These are phyloP conservation scores for Chaetomiaceae sp. DNA, from an alignment of 2,329 filamentous ascomycete genomes.

Conservation along the genomic window DNA sequence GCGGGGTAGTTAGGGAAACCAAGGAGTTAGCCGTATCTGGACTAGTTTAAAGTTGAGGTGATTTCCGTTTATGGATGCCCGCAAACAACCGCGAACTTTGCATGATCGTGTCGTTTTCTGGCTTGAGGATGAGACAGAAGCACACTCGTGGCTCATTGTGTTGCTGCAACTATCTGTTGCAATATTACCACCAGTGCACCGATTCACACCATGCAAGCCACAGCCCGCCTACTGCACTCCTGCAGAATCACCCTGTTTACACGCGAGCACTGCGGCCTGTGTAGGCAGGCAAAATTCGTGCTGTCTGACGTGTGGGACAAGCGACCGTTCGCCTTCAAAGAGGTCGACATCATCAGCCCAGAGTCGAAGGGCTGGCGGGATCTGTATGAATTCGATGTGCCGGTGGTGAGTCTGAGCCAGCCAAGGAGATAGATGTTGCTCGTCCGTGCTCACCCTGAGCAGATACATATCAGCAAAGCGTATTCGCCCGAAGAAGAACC, in stretches of 20 bases:
- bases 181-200: not conserved
- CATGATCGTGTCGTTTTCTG: too few species aligned
- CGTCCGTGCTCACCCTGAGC: not conserved
- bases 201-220: conserved; percentile 42
- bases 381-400: conserved; percentile 75
- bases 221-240: conserved; percentile 44
- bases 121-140: too few species aligned
- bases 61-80: not conserved
- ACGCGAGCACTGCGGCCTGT: conserved; percentile 64
- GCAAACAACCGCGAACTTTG: too few species aligned
- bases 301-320: conserved; percentile 62
- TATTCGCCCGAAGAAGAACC: conserved; percentile 45
- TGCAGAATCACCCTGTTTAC: conserved; percentile 71
- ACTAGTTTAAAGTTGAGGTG: not conserved
- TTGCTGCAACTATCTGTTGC: not conserved
- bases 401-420: conserved; percentile 53
- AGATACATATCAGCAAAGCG: conserved; percentile 59
- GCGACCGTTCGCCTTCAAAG: conserved; percentile 60
- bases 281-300: conserved; percentile 59
- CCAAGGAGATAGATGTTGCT: not conserved
- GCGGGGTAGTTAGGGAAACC: conserved; percentile 14
- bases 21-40: conserved; percentile 2
- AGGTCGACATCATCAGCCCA: conserved; percentile 62
- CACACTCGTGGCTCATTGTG: too few species aligned
- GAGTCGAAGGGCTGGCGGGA: conserved; percentile 61